Conservation (phyloP, 1,139 yeast genomes). For the Geotrichum aggregatum region DNA sequence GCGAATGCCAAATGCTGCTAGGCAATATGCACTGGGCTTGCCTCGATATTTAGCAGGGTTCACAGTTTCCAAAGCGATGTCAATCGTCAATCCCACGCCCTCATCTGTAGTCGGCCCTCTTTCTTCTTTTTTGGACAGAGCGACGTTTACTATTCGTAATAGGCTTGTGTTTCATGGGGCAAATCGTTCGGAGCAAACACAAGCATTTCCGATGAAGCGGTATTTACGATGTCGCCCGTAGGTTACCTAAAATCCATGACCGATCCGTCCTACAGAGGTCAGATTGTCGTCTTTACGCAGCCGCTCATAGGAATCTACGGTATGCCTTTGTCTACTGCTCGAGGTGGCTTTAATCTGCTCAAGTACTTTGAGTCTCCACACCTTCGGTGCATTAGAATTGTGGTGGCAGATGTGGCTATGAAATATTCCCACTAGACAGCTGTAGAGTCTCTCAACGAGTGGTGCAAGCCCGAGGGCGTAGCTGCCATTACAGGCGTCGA, state of each 20-base stretch:
- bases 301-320: conserved; percentile 97
- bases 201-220: conserved; percentile 93
- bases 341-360: conserved; percentile 78
- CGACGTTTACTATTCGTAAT: conserved; percentile 83
- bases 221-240: conserved; percentile 92
- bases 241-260: conserved; percentile 99
- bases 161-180: conserved; percentile 93
- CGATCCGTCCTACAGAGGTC: conserved; percentile 95
- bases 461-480: conserved; percentile 96
- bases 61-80: conserved; percentile 43
- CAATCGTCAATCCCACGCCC: conserved; percentile 40
- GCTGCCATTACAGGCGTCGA: conserved; percentile 97
- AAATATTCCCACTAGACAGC: conserved; percentile 98
- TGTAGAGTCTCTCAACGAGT: conserved; percentile 85
- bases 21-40: conserved; percentile 7
- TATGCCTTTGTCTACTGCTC: conserved; percentile 77
- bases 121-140: conserved; percentile 55
- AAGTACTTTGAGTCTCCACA: conserved; percentile 88
- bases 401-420: conserved; percentile 92
- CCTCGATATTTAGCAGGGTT: conserved; percentile 16
- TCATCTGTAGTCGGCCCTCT: conserved; percentile 24
- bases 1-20: conserved; percentile 1
- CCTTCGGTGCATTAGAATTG: conserved; percentile 91
- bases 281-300: conserved; percentile 92
- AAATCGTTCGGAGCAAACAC: conserved; percentile 92